These are phyloP conservation scores for Ceratobasidium sp. DNA, from an alignment of 1,284 basidiomycete species.

Conservation along the genomic window DNA sequence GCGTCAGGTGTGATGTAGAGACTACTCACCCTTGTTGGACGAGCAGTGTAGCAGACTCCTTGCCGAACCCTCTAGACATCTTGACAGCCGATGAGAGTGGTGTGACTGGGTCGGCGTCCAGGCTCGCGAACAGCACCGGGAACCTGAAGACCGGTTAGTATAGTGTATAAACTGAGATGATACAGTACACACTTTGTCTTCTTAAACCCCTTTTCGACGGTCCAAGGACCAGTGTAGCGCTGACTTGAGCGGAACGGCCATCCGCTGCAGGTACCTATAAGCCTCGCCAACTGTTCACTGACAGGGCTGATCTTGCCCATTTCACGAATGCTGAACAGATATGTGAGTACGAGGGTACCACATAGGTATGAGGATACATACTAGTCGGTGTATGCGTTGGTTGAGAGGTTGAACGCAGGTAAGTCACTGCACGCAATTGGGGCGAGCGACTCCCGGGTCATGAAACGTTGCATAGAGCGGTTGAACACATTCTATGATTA, in stretches of 20 bases:
- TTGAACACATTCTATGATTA: conserved; percentile 19
- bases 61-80: conserved; percentile 51
- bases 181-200: conserved; percentile 1
- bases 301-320: conserved; percentile 30
- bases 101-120: conserved; percentile 53
- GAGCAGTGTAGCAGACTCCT: conserved; percentile 50
- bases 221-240: conserved; percentile 37
- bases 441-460: conserved; percentile 14
- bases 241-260: conserved; percentile 30
- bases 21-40: conserved; percentile 52
- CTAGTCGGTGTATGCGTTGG: conserved; percentile 27
- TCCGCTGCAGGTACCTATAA: conserved; percentile 13
- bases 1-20: no score
- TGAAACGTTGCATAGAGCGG: conserved; percentile 34
- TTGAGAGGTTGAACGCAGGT: conserved; percentile 18
- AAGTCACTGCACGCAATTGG: conserved; percentile 30
- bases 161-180: no score
- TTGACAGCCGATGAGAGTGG: conserved; percentile 49
- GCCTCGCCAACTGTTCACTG: conserved; percentile 25
- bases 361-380: neutral
- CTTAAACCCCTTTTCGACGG: conserved; percentile 18
- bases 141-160: conserved; percentile 22
- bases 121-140: conserved; percentile 52
- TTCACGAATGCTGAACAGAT: conserved; percentile 8
- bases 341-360: neutral